Evolutionary conservation across 1,139 yeast genomes (phyloP).

Genomic region (Candida buenavistaensis): DNA sequence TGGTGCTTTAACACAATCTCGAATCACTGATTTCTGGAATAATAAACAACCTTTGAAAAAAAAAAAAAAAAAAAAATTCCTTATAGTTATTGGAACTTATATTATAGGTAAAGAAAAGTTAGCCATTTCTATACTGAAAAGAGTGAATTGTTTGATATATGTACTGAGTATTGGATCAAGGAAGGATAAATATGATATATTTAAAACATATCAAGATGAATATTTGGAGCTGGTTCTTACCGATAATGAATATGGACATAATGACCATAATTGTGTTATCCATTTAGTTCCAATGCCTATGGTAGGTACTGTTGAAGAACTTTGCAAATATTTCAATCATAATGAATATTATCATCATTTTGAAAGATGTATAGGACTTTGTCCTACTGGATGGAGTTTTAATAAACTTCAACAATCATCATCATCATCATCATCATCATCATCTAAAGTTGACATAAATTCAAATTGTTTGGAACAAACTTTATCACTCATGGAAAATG

Average conservation of each 20-base stretch:
- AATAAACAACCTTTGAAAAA: constrained; percentile 3
- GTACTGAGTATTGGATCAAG: constrained; percentile 53
- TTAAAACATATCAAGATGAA: constrained; percentile 33
- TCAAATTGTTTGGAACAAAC: constrained; percentile 14
- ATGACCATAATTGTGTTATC: constrained; percentile 54
- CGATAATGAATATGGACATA: constrained; percentile 30
- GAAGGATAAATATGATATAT: constrained; percentile 44
- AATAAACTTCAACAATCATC: constrained; percentile 10
- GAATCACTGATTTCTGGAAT: constrained; percentile 44
- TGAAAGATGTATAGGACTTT: constrained; percentile 60
- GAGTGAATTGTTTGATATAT: constrained; percentile 50
- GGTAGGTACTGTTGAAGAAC: constrained; percentile 35
- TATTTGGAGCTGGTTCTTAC: constrained; percentile 33
- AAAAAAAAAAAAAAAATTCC: constrained; percentile 36
- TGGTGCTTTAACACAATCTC: constrained; percentile 37
- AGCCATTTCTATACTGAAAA: constrained; percentile 66
- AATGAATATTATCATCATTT: constrained; percentile 46
- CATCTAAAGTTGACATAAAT: not conserved
- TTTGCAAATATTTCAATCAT: constrained; percentile 51
- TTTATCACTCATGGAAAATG: constrained; percentile 18
- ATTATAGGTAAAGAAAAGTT: constrained; percentile 88
- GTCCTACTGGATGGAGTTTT: constrained; percentile 91
- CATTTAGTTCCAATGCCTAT: constrained; percentile 69
- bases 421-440: not conserved
- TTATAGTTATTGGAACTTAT: constrained; percentile 85